Base-by-base conservation (phyloP, 2,329 filamentous ascomycete species). In the Epichloe amarillans region DNA sequence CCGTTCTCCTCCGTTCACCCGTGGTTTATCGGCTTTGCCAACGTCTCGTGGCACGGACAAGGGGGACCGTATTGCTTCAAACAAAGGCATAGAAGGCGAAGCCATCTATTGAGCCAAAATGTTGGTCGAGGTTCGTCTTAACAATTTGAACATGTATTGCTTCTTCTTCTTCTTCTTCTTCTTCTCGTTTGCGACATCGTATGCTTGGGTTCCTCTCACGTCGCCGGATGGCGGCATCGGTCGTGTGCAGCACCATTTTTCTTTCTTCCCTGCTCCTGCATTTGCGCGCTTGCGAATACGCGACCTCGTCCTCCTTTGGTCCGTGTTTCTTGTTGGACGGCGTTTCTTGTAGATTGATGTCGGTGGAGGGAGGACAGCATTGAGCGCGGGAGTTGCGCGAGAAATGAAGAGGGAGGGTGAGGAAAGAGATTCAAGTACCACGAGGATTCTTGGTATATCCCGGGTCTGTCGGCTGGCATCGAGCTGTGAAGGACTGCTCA, bases 71-170 rank as follows among this genome's bases (percentile, higher is more conserved):
- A 53, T 26, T 49, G 39, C 19, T 49, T 37, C 23, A 11, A 11
- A 6, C 26, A 26, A 26, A 37, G 21, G n/a, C 12, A 41, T 19
- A 50, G 57, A 64, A 52, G 52, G 59, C 36, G 35, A 19, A 55
- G 58, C 47, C 45, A 17, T 45, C 23, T 19, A 19, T 35, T 36
- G 6, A 43, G 51, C 51, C 51, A 59, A 56, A 50, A 66, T 67
- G 65, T 61, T 67, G 64, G 64, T 66, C 52, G 64, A 67, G 59
- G 65, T 67, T 58, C 64, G 65, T 66, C 36, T 41, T 42, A 12
- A 43, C 11, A 12, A 23, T 12, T 33, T 14, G n/a, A 6, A 6
- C 15, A n/a, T 33, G 45, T 30, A 15, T 40, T 17, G 15, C 38
- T 44, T 37, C 8, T 21, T 26, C 21, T 35, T 33, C 19, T 37